Conservation (phyloP, 768 basidiomycete genomes). For the Erythrobasidium yunnanense region DNA sequence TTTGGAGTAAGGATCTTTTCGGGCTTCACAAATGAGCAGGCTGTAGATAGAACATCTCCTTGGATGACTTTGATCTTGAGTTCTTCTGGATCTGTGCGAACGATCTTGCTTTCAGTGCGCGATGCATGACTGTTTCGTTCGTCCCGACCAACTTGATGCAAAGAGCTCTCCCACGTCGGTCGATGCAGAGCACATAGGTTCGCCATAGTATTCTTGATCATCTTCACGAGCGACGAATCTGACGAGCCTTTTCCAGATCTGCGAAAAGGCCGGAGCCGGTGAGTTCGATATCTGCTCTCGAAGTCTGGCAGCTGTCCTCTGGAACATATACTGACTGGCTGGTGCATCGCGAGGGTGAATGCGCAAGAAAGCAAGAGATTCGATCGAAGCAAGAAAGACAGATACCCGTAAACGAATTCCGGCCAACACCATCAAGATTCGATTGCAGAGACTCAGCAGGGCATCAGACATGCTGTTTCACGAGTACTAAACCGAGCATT, state of each 20-base stretch:
- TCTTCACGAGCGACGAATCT: constrained; percentile 21
- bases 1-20: constrained; percentile 11
- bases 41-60: neutral
- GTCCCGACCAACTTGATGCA: neutral
- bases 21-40: constrained; percentile 4
- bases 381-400: too few species aligned
- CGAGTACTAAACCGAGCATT: too few species aligned
- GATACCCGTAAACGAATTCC: too few species aligned
- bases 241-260: constrained; percentile 16
- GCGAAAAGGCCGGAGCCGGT: too few species aligned
- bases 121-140: neutral
- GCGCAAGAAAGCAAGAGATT: too few species aligned
- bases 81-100: constrained; percentile 1
- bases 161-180: constrained; percentile 20
- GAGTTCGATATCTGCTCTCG: too few species aligned
- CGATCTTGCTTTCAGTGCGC: neutral
- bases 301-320: too few species aligned
- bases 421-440: too few species aligned
- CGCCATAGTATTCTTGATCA: constrained; percentile 11
- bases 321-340: too few species aligned
- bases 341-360: too few species aligned
- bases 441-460: too few species aligned
- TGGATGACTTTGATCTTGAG: constrained; percentile 5
- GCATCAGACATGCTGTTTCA: too few species aligned
- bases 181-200: neutral